These are phyloP conservation scores for Citrus inodora DNA, from an alignment of 345 rosid species.

Conservation along the genomic window DNA sequence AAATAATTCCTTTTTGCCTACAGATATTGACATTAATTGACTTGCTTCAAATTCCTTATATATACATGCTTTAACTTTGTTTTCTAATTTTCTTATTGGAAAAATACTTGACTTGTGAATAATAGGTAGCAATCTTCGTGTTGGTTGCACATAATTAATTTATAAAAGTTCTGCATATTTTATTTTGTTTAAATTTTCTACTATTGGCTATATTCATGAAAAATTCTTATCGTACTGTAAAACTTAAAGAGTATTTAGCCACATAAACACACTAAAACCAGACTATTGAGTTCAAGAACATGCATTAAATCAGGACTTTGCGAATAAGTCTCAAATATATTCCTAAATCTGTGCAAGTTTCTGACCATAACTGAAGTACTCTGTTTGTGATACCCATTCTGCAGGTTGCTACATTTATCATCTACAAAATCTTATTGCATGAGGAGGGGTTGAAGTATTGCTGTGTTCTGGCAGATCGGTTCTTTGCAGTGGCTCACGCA, in stretches of 20 bases:
- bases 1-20: not conserved
- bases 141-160: not conserved
- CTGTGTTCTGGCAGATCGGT: constrained; percentile 32
- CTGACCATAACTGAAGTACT: not conserved
- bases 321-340: not conserved
- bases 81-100: not conserved
- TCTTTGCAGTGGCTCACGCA: constrained; percentile 18
- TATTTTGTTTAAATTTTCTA: too few relatives aligned
- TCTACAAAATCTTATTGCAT: constrained; percentile 29
- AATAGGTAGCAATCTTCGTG: not conserved
- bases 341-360: not conserved
- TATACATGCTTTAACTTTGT: not conserved
- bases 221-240: not conserved
- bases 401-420: constrained; percentile 48
- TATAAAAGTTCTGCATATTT: not conserved
- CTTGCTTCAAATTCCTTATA: not conserved
- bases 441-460: constrained; percentile 45
- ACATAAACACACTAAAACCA: not conserved
- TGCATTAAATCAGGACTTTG: not conserved
- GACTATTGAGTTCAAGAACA: not conserved
- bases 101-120: not conserved
- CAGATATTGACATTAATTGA: not conserved
- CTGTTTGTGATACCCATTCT: not conserved
- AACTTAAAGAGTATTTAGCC: not conserved
- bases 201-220: not conserved